A percentile compares a stretch with the other conserved stretches of the same genome.
Conservation (phyloP, 1,284 basidiomycete species). For the Schizopora paradoxa region DNA sequence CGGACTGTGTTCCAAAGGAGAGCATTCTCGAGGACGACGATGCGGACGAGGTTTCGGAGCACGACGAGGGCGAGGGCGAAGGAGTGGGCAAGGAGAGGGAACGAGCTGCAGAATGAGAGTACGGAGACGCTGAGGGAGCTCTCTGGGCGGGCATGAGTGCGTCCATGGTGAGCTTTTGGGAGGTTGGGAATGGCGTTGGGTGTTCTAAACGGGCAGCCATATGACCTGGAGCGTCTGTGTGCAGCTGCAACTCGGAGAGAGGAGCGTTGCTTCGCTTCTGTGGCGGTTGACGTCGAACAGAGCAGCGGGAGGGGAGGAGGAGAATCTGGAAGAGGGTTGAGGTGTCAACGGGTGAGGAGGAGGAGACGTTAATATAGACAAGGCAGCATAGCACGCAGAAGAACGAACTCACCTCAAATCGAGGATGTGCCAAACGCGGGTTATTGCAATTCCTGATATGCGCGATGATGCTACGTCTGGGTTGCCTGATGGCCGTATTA, state of each 20-base stretch:
- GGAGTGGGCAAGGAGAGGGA: slow-evolving; percentile 12
- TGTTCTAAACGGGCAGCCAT: slow-evolving; percentile 13
- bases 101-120: background rate
- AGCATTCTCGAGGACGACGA: slow-evolving; percentile 3
- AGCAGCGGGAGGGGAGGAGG: background rate
- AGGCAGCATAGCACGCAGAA: no score
- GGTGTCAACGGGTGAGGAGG: background rate
- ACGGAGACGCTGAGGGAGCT: background rate
- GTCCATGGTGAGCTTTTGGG: slow-evolving; percentile 11
- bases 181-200: slow-evolving; percentile 5
- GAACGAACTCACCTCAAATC: no score
- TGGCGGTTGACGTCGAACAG: background rate
- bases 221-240: no score
- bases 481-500: no score
- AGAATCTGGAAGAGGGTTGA: background rate
- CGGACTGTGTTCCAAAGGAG: background rate
- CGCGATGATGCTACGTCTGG: no score
- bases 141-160: background rate
- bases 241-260: no score
- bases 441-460: no score
- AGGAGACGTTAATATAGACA: no score
- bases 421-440: no score
- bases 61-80: slow-evolving; percentile 10
- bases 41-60: background rate
- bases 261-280: background rate